Evolutionary conservation across 2,329 filamentous ascomycete species (phyloP).

Genomic region (Apiospora koreana): DNA sequence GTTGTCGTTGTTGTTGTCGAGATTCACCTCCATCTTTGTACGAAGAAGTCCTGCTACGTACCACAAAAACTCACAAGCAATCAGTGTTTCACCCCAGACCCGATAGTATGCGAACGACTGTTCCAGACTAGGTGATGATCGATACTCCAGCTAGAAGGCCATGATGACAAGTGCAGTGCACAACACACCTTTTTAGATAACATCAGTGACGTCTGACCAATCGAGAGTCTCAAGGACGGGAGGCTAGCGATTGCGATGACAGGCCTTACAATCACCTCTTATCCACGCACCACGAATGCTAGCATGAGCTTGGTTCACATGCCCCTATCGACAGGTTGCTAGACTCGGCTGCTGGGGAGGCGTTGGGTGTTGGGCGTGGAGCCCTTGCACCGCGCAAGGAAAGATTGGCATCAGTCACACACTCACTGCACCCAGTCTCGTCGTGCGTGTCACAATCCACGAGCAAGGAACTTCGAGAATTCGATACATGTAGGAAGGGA

Average conservation of each 20-base stretch:
- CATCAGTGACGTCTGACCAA: neutral
- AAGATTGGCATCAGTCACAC: conserved; percentile 6
- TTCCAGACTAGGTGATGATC: neutral
- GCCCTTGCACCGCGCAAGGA: neutral
- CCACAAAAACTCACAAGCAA: neutral
- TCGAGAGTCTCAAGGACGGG: neutral
- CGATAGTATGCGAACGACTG: conserved; percentile 1
- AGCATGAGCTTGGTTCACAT: neutral
- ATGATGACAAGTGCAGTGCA: neutral
- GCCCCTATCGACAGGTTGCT: neutral
- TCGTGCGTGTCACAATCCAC: conserved; percentile 7
- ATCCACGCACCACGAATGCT: neutral
- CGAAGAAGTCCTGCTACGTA: neutral
- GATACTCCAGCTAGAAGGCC: neutral
- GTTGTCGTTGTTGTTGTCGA: too few relatives aligned
- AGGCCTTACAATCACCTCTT: neutral
- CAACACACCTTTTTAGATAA: neutral
- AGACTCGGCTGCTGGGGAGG: neutral
- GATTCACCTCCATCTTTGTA: too few relatives aligned
- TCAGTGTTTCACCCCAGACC: neutral
- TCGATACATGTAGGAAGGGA: too few relatives aligned
- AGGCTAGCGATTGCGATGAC: neutral
- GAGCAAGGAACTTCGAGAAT: neutral
- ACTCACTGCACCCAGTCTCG: neutral
- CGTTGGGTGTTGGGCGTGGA: neutral